Evolutionary conservation across 2,329 filamentous ascomycete genomes (phyloP).

Genomic region (Kalaharituber pfeilii): DNA sequence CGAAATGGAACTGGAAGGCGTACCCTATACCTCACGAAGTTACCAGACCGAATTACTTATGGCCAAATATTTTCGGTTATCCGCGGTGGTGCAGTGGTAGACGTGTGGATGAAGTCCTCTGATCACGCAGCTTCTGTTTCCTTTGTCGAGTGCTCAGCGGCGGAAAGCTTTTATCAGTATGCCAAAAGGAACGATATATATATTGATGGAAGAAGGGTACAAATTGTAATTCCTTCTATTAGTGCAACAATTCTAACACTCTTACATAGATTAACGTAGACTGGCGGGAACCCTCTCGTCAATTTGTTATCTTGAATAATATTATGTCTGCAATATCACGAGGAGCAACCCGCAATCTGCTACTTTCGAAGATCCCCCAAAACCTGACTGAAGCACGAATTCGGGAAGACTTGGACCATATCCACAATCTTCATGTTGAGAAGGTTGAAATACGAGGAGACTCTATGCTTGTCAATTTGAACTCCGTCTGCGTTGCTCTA

Average conservation of each 20-base stretch:
- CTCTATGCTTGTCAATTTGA: slow-evolving; percentile 11
- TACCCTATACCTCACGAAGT: slow-evolving; percentile 13
- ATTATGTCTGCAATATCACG: slow-evolving; percentile 14
- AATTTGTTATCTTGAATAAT: slow-evolving; percentile 16
- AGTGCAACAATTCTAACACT: neutral
- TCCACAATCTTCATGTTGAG: slow-evolving; percentile 15
- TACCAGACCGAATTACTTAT: slow-evolving; percentile 14
- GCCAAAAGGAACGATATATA: slow-evolving; percentile 15
- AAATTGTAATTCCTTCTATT: neutral
- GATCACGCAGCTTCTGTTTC: slow-evolving; percentile 16
- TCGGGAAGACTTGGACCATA: slow-evolving; percentile 16
- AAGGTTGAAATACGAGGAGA: slow-evolving; percentile 3
- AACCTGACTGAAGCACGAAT: slow-evolving; percentile 13
- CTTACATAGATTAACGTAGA: slow-evolving; percentile 11
- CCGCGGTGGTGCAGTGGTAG: slow-evolving; percentile 12
- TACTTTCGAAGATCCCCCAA: slow-evolving; percentile 11
- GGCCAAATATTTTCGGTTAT: slow-evolving; percentile 11
- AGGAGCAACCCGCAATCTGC: slow-evolving; percentile 15
- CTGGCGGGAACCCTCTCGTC: slow-evolving; percentile 14
- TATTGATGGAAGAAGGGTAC: slow-evolving; percentile 13
- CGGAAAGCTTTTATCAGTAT: slow-evolving; percentile 13
- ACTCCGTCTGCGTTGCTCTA: slow-evolving; percentile 16
- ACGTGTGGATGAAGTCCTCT: slow-evolving; percentile 16
- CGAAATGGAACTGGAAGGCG: slow-evolving; percentile 2
- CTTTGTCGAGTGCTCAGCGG: slow-evolving; percentile 14